Evolutionary conservation across 768 basidiomycete genomes (phyloP).

Genomic region (Termitomyces sp.): DNA sequence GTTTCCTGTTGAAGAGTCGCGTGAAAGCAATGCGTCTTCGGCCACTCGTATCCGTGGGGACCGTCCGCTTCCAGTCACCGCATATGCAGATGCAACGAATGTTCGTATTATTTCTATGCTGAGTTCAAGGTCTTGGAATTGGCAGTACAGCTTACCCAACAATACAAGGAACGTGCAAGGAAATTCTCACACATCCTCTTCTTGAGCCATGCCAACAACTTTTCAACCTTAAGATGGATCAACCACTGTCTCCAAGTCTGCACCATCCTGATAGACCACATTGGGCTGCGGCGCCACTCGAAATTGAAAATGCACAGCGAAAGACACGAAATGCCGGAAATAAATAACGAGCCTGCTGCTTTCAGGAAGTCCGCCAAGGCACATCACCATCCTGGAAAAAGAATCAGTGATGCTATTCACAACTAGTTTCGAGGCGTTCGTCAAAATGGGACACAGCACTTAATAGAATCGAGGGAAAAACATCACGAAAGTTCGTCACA

Average conservation of each 20-base stretch:
- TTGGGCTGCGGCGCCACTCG: constrained; percentile 10
- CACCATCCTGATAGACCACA: constrained; percentile 11
- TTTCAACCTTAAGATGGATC: neutral
- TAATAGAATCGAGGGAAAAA: neutral
- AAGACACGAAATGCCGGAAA: neutral
- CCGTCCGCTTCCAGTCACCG: neutral
- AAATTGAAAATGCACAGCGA: neutral
- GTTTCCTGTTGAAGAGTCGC: neutral
- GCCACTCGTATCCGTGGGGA: neutral
- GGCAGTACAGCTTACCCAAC: constrained; percentile 22
- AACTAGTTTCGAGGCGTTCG: neutral
- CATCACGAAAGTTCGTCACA: constrained; percentile 7
- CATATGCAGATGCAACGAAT: neutral
- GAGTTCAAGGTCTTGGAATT: neutral
- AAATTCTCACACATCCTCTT: constrained; percentile 26
- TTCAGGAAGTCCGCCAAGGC: neutral
- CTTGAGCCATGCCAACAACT: constrained; percentile 3
- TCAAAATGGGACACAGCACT: neutral
- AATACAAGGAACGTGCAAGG: constrained; percentile 26
- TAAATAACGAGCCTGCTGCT: neutral
- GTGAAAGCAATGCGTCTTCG: neutral
- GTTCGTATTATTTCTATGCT: neutral
- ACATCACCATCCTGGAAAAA: neutral
- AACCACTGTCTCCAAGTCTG: neutral
- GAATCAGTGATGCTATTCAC: neutral